Evolutionary conservation across 1,284 basidiomycete genomes (phyloP).

Genomic region (Pulveroboletus sp.): DNA sequence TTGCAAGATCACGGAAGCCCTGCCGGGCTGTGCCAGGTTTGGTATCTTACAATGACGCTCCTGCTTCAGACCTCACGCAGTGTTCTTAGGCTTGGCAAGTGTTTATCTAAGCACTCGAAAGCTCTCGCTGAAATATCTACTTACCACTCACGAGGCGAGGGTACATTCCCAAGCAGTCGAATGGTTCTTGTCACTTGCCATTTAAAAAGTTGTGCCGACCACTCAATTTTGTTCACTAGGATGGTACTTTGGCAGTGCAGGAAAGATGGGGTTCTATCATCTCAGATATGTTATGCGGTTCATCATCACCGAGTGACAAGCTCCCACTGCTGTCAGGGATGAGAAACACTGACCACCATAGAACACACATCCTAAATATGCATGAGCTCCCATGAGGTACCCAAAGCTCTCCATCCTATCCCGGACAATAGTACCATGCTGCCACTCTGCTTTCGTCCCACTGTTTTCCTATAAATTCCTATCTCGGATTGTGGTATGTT

Average conservation of each 20-base stretch:
- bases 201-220: not conserved
- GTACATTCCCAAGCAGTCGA: not conserved
- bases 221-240: not conserved
- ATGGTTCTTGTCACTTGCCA: not conserved
- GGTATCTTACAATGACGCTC: too few relatives aligned
- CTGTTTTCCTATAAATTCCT: slow-evolving; percentile 15
- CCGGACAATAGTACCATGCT: slow-evolving; percentile 3
- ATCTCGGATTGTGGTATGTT: not conserved
- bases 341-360: not conserved
- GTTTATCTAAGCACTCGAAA: not conserved
- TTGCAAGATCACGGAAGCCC: too few relatives aligned
- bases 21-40: too few relatives aligned
- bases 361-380: too few relatives aligned
- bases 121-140: not conserved
- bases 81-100: too few relatives aligned
- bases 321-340: not conserved
- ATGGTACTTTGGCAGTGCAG: too few relatives aligned
- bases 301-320: not conserved
- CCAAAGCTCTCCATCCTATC: slow-evolving; percentile 8
- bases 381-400: not conserved
- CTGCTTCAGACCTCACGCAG: too few relatives aligned
- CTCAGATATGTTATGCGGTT: not conserved
- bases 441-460: slow-evolving; percentile 15
- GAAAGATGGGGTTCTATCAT: not conserved
- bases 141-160: not conserved